Evolutionary conservation across 768 basidiomycete genomes (phyloP), one percentile per base, ranked within the genome.

Genomic region (Hortiboletus campestris): DNA sequence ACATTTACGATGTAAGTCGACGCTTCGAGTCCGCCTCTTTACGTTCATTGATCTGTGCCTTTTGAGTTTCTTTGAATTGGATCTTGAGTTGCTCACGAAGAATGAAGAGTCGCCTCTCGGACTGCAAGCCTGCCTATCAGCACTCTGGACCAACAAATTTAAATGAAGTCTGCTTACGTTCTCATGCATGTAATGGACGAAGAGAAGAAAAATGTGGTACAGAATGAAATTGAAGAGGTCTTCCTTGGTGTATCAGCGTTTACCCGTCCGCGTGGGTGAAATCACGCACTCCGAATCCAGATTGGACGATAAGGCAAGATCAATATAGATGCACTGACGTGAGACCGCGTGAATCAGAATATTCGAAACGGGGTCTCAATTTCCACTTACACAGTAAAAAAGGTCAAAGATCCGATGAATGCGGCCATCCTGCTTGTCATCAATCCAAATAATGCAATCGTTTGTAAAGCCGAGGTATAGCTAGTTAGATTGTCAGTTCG

Each of bases 141-240:
- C 12, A 43, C 3, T 2, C 25, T 32, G 19, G 42, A 36, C 14
- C 16, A 31, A 20, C 16, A 19, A 19, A 41, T 8, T 32, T 16
- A 22, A 11, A 25, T 12, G 3, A 29, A 22, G 16, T 43, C 20
- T n/a, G 46, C 81, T 61, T 59, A 82, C 84, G 42, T 73, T 80
- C 70, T 87, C 86, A 44, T 80, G 76, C 74, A 80, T 81, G 59
- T 85, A 86, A 67, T 86, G 84, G 4, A 89, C 81, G 65, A 88
- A 91, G 19, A 94, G 81, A 56, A 96, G 73, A 70, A 95, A 93
- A 4, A 74, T 77, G 57, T 93, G 88, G 68, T 89, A 95, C n/a
- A 90, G 64, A 49, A 86, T 70, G 63, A 90, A 88, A 73, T 86
- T 84, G 63, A 89, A 78, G 70, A 85, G 75, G 65, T 80, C 84